phyloP scores from a whole-genome alignment of 139 green algal genomes.

The Yamagishiella unicocca region DNA sequence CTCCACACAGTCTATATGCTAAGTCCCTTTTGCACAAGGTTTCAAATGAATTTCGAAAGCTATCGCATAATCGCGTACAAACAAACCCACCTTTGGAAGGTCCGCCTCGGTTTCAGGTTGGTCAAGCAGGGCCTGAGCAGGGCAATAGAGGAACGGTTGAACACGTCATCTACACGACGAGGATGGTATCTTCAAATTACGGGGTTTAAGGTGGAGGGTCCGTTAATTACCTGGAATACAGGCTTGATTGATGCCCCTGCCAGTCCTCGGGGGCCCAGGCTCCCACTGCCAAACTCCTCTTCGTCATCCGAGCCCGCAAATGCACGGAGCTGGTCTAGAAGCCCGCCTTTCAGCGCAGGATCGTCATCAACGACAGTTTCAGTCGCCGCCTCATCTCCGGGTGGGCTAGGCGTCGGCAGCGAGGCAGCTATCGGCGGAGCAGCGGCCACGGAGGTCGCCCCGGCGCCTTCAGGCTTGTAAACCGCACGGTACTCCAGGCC shows the following conservation, averaged over 20 bases:
- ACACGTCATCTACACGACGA: no score
- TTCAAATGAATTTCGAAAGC: no score
- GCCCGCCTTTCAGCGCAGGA: not conserved
- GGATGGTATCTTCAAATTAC: no score
- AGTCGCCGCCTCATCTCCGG: not conserved
- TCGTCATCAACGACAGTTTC: not conserved
- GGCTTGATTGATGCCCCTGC: not conserved
- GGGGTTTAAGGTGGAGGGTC: no score
- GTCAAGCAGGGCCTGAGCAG: constrained; percentile 33
- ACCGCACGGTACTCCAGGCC: constrained; percentile 38
- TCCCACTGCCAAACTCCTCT: not conserved
- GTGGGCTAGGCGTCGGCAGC: no score
- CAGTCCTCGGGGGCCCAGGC: not conserved
- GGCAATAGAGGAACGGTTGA: not conserved
- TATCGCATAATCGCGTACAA: not conserved
- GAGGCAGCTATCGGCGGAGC: no score
- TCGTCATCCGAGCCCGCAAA: constrained; percentile 28
- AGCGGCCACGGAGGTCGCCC: no score
- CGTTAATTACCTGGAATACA: constrained; percentile 17
- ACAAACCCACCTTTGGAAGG: constrained; percentile 19
- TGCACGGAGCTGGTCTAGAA: constrained; percentile 20
- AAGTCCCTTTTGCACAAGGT: no score
- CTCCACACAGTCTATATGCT: no score
- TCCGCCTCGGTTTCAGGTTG: constrained; percentile 3
- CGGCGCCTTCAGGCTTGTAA: not conserved